A percentile compares a stretch with the other conserved stretches of the same genome.
These are phyloP conservation scores for Viola odorata DNA, from an alignment of 345 rosid genomes.

Conservation along the genomic window DNA sequence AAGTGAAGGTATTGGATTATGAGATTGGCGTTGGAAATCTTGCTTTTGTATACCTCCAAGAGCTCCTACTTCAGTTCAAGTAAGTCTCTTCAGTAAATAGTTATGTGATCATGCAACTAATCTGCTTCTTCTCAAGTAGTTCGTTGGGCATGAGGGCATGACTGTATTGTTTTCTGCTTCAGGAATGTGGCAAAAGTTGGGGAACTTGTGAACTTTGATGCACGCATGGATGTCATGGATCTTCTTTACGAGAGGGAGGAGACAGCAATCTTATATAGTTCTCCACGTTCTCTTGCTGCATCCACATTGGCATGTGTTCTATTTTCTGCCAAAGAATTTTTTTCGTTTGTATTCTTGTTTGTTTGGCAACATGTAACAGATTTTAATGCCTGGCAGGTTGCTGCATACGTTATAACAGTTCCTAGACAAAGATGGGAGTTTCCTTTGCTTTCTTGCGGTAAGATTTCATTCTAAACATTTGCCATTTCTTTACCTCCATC, in stretches of 20 bases:
- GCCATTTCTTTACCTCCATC: neutral
- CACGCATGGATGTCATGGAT: constrained; percentile 84
- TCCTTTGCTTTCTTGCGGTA: constrained; percentile 83
- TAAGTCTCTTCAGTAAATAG: constrained; percentile 20
- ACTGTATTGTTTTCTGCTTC: neutral
- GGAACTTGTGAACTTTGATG: constrained; percentile 55
- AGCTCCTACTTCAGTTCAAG: constrained; percentile 54
- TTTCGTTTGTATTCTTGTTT: neutral
- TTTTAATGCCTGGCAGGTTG: constrained; percentile 42
- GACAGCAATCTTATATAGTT: constrained; percentile 37
- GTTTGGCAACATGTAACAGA: constrained; percentile 7
- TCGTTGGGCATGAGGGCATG: neutral
- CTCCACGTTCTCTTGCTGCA: constrained; percentile 62
- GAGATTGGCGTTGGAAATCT: constrained; percentile 55
- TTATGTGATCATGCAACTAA: neutral
- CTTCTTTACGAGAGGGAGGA: constrained; percentile 78
- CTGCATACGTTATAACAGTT: constrained; percentile 61
- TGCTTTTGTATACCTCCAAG: constrained; percentile 49
- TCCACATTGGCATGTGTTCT: constrained; percentile 55
- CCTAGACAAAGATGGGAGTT: constrained; percentile 69
- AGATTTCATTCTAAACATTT: constrained; percentile 16
- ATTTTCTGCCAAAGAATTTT: neutral
- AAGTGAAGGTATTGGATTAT: constrained; percentile 46
- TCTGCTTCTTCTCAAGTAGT: too few relatives aligned
- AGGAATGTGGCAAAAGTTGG: constrained; percentile 75